Evolutionary conservation across 2,329 filamentous ascomycete genomes (phyloP), one percentile per base, ranked within the genome.

Genomic region (Rasamsonia emersonii): DNA sequence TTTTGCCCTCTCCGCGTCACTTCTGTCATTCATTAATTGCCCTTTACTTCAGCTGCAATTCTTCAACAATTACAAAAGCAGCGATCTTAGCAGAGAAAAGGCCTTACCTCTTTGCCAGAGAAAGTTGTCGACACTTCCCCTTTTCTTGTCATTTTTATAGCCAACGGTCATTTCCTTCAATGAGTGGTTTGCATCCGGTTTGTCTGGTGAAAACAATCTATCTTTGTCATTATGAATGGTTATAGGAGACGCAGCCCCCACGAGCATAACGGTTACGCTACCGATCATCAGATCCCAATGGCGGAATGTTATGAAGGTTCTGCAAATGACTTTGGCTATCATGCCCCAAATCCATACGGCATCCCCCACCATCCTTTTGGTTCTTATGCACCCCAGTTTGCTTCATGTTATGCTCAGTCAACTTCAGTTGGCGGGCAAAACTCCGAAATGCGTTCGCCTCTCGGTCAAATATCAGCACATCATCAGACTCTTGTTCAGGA

Each of bases 161-260:
- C n/a, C n/a, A n/a, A n/a, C n/a, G n/a, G n/a, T n/a, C n/a, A n/a
- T n/a, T n/a, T n/a, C n/a, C n/a, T n/a, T n/a, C n/a, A n/a, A n/a
- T n/a, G n/a, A n/a, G n/a, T n/a, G n/a, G n/a, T n/a, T n/a, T n/a
- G n/a, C n/a, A n/a, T n/a, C n/a, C n/a, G n/a, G n/a, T n/a, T n/a
- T n/a, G n/a, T n/a, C n/a, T n/a, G n/a, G n/a, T n/a, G n/a, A n/a
- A n/a, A n/a, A n/a, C n/a, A n/a, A n/a, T n/a, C n/a, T n/a, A n/a
- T n/a, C n/a, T n/a, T n/a, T 38, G 23, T 24, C 39, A 42, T 35
- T 42, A 63, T 64, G 60, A 59, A 53, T 44, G 55, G 50, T 27
- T 62, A 58, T 49, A 49, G 53, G 37, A 56, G 55, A 43, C 58
- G 58, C 41, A 44, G 42, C 39, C 53, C 48, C 41, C 54, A 61